Evolutionary conservation across 768 basidiomycete species (phyloP), one percentile per base, ranked within the genome.

Genomic region (Termitomyces sp.): DNA sequence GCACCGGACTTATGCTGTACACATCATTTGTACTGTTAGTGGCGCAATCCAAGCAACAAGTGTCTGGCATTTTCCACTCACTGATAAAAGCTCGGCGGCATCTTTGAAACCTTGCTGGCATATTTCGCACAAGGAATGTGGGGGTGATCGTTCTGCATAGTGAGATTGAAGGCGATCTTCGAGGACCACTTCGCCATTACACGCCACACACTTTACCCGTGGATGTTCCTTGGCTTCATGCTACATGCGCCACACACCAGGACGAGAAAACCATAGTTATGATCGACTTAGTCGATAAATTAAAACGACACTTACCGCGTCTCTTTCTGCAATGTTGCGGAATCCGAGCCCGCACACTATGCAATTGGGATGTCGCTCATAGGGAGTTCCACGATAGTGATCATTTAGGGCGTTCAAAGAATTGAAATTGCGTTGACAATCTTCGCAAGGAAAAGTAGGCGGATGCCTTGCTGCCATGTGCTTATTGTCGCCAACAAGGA

Each of bases 291-390:
- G 2, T 14, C 6, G 4, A 47, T 32, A 0, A 12, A 32, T 23
- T 3, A 28, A 18, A 16, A 7, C 7, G 14, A 16, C 4, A n/a
- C 50, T 48, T 36, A 55, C 60, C 13, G 20, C 32, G 35, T 61
- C 51, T n/a, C 56, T 40, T 12, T 49, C 53, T 18, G 50, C 10
- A 7, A 47, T 8, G 23, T 53, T 43, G 1, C 56, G 50, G 26
- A 58, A 61, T 6, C 60, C 60, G n/a, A 52, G 51, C 12, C 60
- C 60, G 16, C 60, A 61, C 4, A 26, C 23, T 10, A 46, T 51
- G 48, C 60, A 61, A 18, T 61, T 61, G 8, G 60, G 60, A 48
- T 61, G 60, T 18, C 58, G 58, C 20, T 59, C 58, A 26, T 43
- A 30, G 2, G 51, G 50, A 13, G 60, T 46, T 0, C 60, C 60